phyloP scores from a whole-genome alignment of 768 basidiomycete species.

The Tulasnella sp. region DNA sequence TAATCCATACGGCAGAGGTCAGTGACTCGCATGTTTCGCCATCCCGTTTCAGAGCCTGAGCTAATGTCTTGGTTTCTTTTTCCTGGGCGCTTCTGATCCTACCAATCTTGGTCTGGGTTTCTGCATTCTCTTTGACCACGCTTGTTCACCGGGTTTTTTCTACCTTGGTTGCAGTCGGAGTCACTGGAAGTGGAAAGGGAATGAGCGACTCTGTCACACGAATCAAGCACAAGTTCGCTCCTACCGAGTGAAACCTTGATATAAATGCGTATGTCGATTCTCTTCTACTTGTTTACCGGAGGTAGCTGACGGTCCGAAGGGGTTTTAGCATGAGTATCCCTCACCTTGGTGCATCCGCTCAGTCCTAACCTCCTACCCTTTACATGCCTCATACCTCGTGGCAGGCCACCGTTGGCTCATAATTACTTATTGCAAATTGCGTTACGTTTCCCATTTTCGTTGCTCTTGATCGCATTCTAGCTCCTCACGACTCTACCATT shows the following conservation, averaged over 20 bases:
- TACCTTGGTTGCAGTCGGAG: slow-evolving; percentile 59
- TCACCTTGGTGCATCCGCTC: background rate
- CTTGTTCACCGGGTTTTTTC: slow-evolving; percentile 27
- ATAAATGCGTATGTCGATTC: background rate
- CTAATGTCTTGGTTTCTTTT: slow-evolving; percentile 29
- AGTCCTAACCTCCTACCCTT: background rate
- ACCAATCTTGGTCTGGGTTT: slow-evolving; percentile 25
- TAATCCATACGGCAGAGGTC: slow-evolving; percentile 81
- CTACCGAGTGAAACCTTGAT: background rate
- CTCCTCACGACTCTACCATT: background rate
- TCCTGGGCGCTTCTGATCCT: background rate
- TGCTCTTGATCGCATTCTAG: background rate
- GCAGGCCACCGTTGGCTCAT: background rate
- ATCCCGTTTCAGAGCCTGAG: background rate
- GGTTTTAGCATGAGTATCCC: slow-evolving; percentile 2
- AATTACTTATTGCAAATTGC: background rate
- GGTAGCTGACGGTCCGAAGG: background rate
- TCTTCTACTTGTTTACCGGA: background rate
- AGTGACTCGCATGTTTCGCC: slow-evolving; percentile 30
- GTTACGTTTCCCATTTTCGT: background rate
- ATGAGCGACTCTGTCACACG: slow-evolving; percentile 72
- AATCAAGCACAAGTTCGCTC: slow-evolving; percentile 71
- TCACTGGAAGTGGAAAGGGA: slow-evolving; percentile 83
- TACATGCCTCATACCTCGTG: background rate
- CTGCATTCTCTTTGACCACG: background rate